phyloP scores from a whole-genome alignment of 352 stramenopile species.

The Phytophthora podocarpi region DNA sequence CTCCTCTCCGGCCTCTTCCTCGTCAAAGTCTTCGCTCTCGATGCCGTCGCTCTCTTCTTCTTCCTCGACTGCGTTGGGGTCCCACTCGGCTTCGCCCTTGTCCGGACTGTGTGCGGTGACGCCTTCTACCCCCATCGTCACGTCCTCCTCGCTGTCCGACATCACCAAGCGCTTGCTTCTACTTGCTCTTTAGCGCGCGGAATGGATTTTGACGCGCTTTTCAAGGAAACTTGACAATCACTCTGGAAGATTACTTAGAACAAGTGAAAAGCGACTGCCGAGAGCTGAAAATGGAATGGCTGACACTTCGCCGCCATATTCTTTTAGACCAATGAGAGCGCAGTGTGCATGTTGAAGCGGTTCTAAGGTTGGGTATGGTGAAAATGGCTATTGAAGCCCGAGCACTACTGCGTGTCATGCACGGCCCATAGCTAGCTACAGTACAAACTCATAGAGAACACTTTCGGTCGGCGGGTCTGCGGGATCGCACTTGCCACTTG shows the following conservation, averaged over 20 bases:
- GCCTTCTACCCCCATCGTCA: background rate
- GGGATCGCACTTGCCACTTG: constrained; percentile 15
- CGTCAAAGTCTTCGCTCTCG: constrained; percentile 28
- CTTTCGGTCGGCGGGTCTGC: constrained; percentile 22
- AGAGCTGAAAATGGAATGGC: too few relatives aligned
- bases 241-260: constrained; percentile 25
- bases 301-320: too few relatives aligned
- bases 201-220: constrained; percentile 21
- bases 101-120: background rate
- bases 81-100: constrained; percentile 50
- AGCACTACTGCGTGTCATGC: too few relatives aligned
- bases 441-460: constrained; percentile 74
- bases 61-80: constrained; percentile 23
- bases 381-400: constrained; percentile 12
- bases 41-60: constrained; percentile 34
- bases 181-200: constrained; percentile 4
- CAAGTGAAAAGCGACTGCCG: background rate
- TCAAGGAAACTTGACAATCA: constrained; percentile 34
- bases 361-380: too few relatives aligned
- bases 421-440: constrained; percentile 46
- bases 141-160: constrained; percentile 22
- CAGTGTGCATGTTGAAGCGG: constrained; percentile 16
- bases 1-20: constrained; percentile 19
- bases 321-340: constrained; percentile 17
- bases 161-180: constrained; percentile 2